These are phyloP conservation scores for Kluyveromyces nonfermentans DNA, from an alignment of 805 yeast species.

Conservation along the genomic window DNA sequence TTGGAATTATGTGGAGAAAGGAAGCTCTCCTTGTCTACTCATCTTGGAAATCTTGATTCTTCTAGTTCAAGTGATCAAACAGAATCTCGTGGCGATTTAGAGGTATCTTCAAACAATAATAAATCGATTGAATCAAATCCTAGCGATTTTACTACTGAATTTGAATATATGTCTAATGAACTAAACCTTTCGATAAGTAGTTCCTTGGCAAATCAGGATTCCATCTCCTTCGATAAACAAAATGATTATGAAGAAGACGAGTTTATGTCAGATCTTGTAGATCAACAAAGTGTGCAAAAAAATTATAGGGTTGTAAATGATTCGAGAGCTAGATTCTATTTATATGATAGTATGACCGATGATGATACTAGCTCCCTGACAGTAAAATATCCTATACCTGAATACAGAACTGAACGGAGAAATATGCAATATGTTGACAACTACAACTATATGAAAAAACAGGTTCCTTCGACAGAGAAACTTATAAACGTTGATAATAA, in stretches of 20 bases:
- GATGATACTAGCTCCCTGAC: conserved; percentile 2
- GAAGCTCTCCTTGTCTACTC: too few species aligned
- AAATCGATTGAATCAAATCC: too few species aligned
- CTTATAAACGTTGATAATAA: too few species aligned
- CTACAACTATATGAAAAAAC: background rate
- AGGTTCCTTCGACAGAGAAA: background rate
- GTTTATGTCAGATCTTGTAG: background rate
- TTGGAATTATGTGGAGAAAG: background rate
- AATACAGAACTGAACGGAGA: background rate
- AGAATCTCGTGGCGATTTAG: too few species aligned
- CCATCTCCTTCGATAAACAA: background rate
- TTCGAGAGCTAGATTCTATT: conserved; percentile 21
- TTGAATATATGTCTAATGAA: background rate
- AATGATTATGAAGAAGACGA: background rate
- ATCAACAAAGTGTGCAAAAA: conserved; percentile 6
- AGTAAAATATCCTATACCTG: background rate
- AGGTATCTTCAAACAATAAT: too few species aligned
- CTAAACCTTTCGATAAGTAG: background rate
- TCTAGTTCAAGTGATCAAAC: too few species aligned
- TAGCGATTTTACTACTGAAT: background rate
- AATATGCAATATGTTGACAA: background rate
- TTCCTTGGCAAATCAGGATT: background rate
- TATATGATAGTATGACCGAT: conserved; percentile 13
- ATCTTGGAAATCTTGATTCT: too few species aligned
- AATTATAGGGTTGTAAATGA: conserved; percentile 26